A percentile compares a stretch with the other conserved stretches of the same genome.
phyloP scores from a whole-genome alignment of 306 rosid genomes.

The Gleditsia sinensis region DNA sequence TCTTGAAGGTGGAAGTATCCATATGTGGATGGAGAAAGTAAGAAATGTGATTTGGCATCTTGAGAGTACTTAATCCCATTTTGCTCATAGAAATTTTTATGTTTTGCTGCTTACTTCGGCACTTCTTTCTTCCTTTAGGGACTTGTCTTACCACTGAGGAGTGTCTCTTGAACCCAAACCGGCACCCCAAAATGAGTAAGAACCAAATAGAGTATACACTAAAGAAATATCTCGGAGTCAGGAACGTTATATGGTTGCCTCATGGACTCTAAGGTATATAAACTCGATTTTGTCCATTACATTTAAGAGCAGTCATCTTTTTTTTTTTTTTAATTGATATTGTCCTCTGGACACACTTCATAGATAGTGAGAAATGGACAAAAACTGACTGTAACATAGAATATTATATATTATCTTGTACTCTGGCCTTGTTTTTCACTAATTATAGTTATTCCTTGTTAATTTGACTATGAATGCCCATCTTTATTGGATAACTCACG shows the following conservation, averaged over 20 bases:
- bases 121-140: constrained; percentile 52
- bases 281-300: constrained; percentile 23
- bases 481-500: no score
- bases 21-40: constrained; percentile 99
- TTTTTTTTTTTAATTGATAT: constrained; percentile 6
- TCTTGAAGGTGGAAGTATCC: constrained; percentile 99
- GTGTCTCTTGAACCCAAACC: constrained; percentile 87
- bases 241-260: constrained; percentile 88
- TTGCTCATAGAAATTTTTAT: no score
- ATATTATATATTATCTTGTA: no score
- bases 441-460: no score
- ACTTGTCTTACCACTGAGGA: constrained; percentile 98
- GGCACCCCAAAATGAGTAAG: constrained; percentile 82
- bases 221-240: constrained; percentile 80
- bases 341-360: constrained; percentile 14
- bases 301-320: constrained; percentile 13
- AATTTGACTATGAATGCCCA: no score
- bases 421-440: no score
- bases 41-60: no score
- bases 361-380: no score
- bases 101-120: no score
- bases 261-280: constrained; percentile 78
- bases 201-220: constrained; percentile 78
- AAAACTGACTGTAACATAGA: no score
- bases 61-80: no score